Conservation (phyloP, 2,329 filamentous ascomycete species). For the Immersiporthe knoxdaviesiana region DNA sequence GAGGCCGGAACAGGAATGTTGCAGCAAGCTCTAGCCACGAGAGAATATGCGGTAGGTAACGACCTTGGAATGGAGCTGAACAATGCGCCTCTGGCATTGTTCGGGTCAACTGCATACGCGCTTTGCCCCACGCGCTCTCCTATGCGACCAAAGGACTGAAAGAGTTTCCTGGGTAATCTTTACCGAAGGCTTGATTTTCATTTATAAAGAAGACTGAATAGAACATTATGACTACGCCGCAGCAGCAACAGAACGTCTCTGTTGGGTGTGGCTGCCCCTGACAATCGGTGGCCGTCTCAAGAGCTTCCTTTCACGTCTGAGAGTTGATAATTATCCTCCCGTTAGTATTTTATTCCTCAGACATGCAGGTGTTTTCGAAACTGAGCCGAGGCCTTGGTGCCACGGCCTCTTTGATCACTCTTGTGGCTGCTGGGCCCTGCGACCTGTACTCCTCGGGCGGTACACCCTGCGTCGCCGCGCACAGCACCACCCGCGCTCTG, state of each 20-base stretch:
- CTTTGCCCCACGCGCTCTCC: neutral
- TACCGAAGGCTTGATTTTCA: neutral
- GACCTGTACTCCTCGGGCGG: conserved; percentile 62
- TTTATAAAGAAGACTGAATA: conserved; percentile 1
- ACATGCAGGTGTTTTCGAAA: conserved; percentile 22
- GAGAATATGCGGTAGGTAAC: conserved; percentile 7
- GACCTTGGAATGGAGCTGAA: neutral
- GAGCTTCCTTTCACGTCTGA: neutral
- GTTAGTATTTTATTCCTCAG: conserved; percentile 14
- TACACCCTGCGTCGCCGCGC: conserved; percentile 67
- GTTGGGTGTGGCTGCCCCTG: neutral
- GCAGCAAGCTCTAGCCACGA: neutral
- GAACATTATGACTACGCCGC: neutral
- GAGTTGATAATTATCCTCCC: neutral
- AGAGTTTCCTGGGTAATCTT: neutral
- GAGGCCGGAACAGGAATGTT: neutral
- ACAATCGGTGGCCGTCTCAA: neutral
- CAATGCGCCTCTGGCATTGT: neutral
- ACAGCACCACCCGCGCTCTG: conserved; percentile 66
- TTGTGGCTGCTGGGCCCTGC: conserved; percentile 59
- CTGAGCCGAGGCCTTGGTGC: conserved; percentile 40
- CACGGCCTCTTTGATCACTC: conserved; percentile 35
- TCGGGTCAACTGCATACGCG: conserved; percentile 18
- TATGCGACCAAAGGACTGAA: neutral
- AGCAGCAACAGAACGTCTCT: neutral